Evolutionary conservation across 2,329 filamentous ascomycete species (phyloP).

Genomic region (Amauroascus niger): DNA sequence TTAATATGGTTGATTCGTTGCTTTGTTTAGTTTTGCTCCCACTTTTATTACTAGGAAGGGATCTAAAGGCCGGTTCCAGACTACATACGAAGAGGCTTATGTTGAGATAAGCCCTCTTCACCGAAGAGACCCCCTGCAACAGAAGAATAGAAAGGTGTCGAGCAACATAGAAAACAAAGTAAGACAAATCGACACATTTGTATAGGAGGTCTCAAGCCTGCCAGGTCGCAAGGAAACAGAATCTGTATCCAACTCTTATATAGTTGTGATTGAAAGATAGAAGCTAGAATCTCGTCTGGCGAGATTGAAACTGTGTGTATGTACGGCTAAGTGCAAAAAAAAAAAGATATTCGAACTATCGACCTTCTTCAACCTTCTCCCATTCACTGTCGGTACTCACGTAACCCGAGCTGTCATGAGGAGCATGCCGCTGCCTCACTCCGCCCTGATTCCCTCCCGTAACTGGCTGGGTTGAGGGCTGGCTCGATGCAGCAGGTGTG

Average conservation of each 20-base stretch:
- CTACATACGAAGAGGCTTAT: too few species aligned
- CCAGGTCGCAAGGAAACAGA: too few species aligned
- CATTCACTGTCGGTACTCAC: conserved; percentile 77
- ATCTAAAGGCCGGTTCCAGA: too few species aligned
- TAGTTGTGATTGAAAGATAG: not conserved
- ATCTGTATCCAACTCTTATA: not conserved
- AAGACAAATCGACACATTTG: too few species aligned
- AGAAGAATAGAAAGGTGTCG: not conserved
- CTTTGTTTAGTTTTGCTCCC: too few species aligned
- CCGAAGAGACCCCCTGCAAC: too few species aligned
- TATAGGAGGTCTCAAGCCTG: too few species aligned
- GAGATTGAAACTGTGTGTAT: not conserved
- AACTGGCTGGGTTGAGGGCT: not conserved
- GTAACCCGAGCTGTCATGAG: conserved; percentile 44
- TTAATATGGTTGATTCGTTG: too few species aligned
- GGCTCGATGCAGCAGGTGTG: conserved; percentile 38
- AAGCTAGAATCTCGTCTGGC: not conserved
- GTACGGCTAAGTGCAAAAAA: not conserved
- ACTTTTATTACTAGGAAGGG: too few species aligned
- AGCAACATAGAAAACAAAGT: too few species aligned
- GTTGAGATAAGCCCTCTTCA: not conserved
- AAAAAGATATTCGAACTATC: not conserved
- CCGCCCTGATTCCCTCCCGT: conserved; percentile 20
- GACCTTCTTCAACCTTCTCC: conserved; percentile 75
- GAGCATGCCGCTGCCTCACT: conserved; percentile 34